Evolutionary conservation across 495 filamentous ascomycete species (phyloP).

Genomic region (Podospora bellae-mahoneyi): DNA sequence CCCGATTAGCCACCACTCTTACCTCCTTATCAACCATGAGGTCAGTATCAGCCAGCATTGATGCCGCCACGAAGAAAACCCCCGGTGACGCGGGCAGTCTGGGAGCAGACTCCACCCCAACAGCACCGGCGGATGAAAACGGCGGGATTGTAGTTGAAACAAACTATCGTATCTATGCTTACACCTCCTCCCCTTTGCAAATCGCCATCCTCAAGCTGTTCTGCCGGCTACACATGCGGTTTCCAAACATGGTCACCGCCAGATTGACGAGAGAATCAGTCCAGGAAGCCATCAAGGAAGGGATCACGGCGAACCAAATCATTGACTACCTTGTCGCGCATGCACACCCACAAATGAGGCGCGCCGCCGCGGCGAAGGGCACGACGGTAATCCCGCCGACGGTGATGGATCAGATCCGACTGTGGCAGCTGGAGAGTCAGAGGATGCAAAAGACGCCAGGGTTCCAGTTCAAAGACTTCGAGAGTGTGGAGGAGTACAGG

Average conservation of each 20-base stretch:
- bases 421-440: conserved; percentile 97
- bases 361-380: conserved; percentile 52
- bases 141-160: conserved; percentile 96
- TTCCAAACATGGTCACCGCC: conserved; percentile 86
- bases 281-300: conserved; percentile 77
- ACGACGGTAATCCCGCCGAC: conserved; percentile 81
- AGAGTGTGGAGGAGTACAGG: conserved; percentile 69
- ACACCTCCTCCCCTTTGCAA: conserved; percentile 86
- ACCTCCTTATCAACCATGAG: conserved; percentile 73
- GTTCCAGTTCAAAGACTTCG: conserved; percentile 88
- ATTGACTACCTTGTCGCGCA: conserved; percentile 83
- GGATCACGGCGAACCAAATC: conserved; percentile 93
- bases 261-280: conserved; percentile 84
- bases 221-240: conserved; percentile 76
- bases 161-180: conserved; percentile 98
- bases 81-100: conserved; percentile 41
- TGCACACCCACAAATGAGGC: conserved; percentile 87
- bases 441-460: conserved; percentile 77
- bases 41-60: conserved; percentile 55
- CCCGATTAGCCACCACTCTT: conserved; percentile 88
- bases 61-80: conserved; percentile 47
- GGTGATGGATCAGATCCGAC: conserved; percentile 92
- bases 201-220: conserved; percentile 94
- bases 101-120: conserved; percentile 24
- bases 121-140: conserved; percentile 32